A percentile compares a stretch with the other conserved stretches of the same genome.
phyloP scores from a whole-genome alignment of 2,329 filamentous ascomycete genomes.

The Trichothecium sympodiale region DNA sequence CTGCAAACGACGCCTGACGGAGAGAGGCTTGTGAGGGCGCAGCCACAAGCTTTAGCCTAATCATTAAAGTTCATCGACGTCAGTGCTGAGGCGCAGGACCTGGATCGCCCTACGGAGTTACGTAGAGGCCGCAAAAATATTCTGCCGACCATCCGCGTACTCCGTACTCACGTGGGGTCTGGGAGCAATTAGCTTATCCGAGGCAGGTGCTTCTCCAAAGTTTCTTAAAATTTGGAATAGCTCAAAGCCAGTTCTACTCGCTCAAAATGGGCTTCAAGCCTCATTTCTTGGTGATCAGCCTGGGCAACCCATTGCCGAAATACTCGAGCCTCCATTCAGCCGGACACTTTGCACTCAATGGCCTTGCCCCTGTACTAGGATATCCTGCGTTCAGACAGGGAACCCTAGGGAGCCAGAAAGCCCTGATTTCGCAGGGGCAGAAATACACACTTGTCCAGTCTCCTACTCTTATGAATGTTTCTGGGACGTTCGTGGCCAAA shows the following conservation, averaged over 20 bases:
- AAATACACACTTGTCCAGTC: constrained; percentile 64
- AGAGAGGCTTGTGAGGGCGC: no score
- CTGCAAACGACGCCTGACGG: no score
- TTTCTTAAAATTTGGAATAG: no score
- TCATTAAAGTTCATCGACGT: constrained; percentile 11
- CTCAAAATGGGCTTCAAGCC: constrained; percentile 21
- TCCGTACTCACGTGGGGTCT: no score
- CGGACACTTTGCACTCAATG: constrained; percentile 66
- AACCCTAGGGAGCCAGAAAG: constrained; percentile 39
- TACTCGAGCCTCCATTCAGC: constrained; percentile 75
- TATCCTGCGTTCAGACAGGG: constrained; percentile 38
- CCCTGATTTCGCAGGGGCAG: constrained; percentile 32
- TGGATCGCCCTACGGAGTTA: constrained; percentile 1
- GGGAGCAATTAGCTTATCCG: no score
- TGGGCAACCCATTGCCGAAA: constrained; percentile 75
- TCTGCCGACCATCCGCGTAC: constrained; percentile 2
- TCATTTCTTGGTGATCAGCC: constrained; percentile 68
- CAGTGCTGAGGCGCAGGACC: constrained; percentile 12
- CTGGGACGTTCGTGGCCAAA: constrained; percentile 56
- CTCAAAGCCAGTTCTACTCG: no score
- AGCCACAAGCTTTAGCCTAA: constrained; percentile 1
- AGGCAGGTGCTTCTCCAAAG: no score
- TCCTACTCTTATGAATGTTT: constrained; percentile 73
- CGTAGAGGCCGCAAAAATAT: no score
- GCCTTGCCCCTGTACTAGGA: constrained; percentile 34